Evolutionary conservation across 1,284 basidiomycete species (phyloP).

Genomic region (Meira miltonrushii): DNA sequence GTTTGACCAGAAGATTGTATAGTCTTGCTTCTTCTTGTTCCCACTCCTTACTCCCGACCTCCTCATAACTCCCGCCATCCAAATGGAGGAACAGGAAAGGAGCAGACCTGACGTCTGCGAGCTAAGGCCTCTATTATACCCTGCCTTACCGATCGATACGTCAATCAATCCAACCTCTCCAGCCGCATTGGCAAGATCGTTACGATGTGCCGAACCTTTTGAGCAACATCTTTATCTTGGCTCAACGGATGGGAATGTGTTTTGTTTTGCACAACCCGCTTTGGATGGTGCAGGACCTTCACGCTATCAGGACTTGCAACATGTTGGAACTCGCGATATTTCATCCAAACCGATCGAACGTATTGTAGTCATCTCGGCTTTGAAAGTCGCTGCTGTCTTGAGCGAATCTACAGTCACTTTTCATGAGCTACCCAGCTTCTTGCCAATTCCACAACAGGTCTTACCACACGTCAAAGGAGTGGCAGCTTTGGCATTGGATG

Average conservation of each 20-base stretch:
- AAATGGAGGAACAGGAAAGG: not conserved
- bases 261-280: conserved; percentile 1
- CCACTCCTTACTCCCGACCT: too few relatives aligned
- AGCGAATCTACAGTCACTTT: conserved; percentile 25
- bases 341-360: conserved; percentile 21
- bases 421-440: conserved; percentile 17
- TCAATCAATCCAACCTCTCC: conserved; percentile 23
- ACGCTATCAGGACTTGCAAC: conserved; percentile 11
- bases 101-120: conserved; percentile 13
- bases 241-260: conserved; percentile 26
- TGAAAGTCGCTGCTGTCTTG: conserved; percentile 17
- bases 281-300: not conserved
- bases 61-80: too few relatives aligned
- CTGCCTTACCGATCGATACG: conserved; percentile 21
- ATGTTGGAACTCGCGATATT: conserved; percentile 4
- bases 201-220: conserved; percentile 17
- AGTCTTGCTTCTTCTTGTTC: too few relatives aligned
- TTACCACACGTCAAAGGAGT: conserved; percentile 22
- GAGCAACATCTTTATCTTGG: conserved; percentile 31
- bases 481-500: conserved; percentile 20
- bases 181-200: conserved; percentile 21
- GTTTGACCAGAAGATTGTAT: too few relatives aligned
- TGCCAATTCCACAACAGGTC: conserved; percentile 5
- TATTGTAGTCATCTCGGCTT: conserved; percentile 13
- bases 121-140: conserved; percentile 30